A percentile compares a stretch with the other conserved stretches of the same genome.
phyloP scores from a whole-genome alignment of 441 rosid genomes.

The Hura crepitans region DNA sequence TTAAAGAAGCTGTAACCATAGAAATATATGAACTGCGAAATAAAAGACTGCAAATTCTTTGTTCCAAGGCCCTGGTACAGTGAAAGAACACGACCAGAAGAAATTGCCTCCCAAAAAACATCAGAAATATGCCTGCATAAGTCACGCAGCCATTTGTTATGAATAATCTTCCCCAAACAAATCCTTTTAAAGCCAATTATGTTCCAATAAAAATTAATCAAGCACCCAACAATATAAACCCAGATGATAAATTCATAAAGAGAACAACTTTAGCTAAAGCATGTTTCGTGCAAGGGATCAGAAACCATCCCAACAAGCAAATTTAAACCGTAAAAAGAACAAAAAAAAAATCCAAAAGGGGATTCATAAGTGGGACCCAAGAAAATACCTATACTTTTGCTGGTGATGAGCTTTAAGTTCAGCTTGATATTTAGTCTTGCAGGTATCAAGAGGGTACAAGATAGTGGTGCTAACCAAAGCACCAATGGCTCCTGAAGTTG shows the following conservation, averaged over 20 bases:
- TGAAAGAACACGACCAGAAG: constrained; percentile 57
- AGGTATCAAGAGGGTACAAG: constrained; percentile 85
- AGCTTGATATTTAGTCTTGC: constrained; percentile 88
- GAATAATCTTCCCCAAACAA: background rate
- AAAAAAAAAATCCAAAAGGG: background rate
- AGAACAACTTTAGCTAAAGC: background rate
- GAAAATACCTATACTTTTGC: constrained; percentile 59
- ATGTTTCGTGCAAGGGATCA: too few species aligned
- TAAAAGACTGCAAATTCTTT: constrained; percentile 79
- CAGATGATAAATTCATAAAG: background rate
- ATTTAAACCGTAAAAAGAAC: background rate
- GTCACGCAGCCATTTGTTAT: constrained; percentile 7
- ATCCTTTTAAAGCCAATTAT: background rate
- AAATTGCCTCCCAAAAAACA: constrained; percentile 88
- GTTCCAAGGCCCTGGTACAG: constrained; percentile 92
- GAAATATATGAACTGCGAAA: constrained; percentile 74
- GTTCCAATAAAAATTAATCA: background rate
- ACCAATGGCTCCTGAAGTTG: constrained; percentile 77
- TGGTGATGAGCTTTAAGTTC: constrained; percentile 61
- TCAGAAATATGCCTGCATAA: constrained; percentile 65
- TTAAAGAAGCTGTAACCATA: constrained; percentile 83
- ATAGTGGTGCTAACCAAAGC: constrained; percentile 82
- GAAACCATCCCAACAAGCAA: background rate
- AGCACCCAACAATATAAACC: background rate
- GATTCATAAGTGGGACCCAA: background rate